Evolutionary conservation across 2,329 filamentous ascomycete species (phyloP).

Genomic region (Lachnellula occidentalis): DNA sequence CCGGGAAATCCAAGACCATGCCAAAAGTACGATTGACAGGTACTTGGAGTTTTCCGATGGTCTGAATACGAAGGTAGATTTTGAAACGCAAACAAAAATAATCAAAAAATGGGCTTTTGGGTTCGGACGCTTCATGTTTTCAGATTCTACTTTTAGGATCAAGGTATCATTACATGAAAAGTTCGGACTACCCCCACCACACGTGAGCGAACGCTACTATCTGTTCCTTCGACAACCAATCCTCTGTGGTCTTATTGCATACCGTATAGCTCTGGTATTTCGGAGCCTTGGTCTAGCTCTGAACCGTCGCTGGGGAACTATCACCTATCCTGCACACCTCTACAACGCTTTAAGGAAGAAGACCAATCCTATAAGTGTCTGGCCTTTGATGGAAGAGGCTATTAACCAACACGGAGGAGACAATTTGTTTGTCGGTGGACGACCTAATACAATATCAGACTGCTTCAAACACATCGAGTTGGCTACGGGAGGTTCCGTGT

Average conservation of each 20-base stretch:
- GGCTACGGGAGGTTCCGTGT: background rate
- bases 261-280: background rate
- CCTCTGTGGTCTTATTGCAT: constrained; percentile 9
- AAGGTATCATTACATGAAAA: no score
- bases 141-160: no score
- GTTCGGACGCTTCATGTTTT: no score
- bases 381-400: constrained; percentile 5
- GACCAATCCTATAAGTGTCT: background rate
- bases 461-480: constrained; percentile 5
- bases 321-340: background rate
- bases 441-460: background rate
- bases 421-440: constrained; percentile 3
- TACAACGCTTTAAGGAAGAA: background rate
- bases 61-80: no score
- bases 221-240: constrained; percentile 10
- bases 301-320: background rate
- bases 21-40: no score
- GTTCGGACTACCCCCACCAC: background rate
- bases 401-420: constrained; percentile 4
- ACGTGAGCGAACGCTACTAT: constrained; percentile 5
- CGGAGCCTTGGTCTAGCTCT: no score
- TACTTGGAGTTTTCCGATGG: no score
- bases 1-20: no score
- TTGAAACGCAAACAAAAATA: no score
- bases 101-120: no score